Conservation (phyloP, 2,329 filamentous ascomycete genomes). For the Salinomyces thailandicus region DNA sequence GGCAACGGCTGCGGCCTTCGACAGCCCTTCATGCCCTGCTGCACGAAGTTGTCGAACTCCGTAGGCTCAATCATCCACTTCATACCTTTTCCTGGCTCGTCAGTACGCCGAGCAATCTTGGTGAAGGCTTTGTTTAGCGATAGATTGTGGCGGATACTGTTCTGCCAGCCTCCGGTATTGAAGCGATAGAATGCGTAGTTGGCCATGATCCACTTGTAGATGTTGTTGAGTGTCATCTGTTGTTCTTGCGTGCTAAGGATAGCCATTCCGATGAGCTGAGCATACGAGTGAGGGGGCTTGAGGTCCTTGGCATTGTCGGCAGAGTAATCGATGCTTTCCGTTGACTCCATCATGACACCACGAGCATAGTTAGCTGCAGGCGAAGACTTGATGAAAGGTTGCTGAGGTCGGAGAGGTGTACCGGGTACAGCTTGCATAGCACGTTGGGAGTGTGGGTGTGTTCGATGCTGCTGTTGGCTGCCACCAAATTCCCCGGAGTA, state of each 20-base stretch:
- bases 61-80: constrained; percentile 93
- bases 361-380: constrained; percentile 38
- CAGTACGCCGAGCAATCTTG: constrained; percentile 82
- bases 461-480: constrained; percentile 18
- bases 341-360: constrained; percentile 42
- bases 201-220: constrained; percentile 85
- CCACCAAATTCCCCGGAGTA: constrained; percentile 13
- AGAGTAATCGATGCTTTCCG: constrained; percentile 61
- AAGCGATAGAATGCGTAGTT: constrained; percentile 90
- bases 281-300: constrained; percentile 94
- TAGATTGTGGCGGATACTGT: constrained; percentile 92
- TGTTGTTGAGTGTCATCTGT: constrained; percentile 81
- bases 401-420: constrained; percentile 25
- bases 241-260: constrained; percentile 79
- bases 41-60: constrained; percentile 75
- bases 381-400: constrained; percentile 33
- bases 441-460: constrained; percentile 28
- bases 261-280: constrained; percentile 91
- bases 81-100: constrained; percentile 97
- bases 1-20: constrained; percentile 28
- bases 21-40: constrained; percentile 45
- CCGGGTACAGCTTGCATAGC: constrained; percentile 25
- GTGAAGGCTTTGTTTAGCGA: constrained; percentile 91
- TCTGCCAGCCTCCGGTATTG: constrained; percentile 87
- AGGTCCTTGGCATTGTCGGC: constrained; percentile 77